Percentiles rank a stretch among this genome's conserved stretches.
These are phyloP conservation scores for Chalciporus pseudorubinellus DNA, from an alignment of 768 basidiomycete genomes.

Conservation along the genomic window DNA sequence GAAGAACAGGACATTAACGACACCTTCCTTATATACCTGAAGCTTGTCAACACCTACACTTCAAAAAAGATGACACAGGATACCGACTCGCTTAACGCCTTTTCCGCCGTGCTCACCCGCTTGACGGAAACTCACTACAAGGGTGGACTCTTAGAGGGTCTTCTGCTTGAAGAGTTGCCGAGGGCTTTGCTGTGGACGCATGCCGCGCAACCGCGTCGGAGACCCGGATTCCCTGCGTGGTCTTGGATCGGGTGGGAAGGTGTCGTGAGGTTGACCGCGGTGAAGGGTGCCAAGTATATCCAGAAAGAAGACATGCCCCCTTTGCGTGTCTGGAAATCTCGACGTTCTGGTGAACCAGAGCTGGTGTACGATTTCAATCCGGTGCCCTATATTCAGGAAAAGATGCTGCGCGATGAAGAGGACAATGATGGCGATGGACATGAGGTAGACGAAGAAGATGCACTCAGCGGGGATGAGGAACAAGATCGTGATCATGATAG, in stretches of 20 bases:
- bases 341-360: too few relatives aligned
- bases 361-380: too few relatives aligned
- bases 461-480: too few relatives aligned
- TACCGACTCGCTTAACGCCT: not conserved
- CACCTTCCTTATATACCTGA: not conserved
- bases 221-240: not conserved
- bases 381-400: too few relatives aligned
- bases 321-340: not conserved
- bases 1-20: not conserved
- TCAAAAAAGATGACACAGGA: not conserved
- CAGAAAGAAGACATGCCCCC: not conserved
- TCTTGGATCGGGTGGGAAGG: conserved; percentile 4
- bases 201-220: not conserved
- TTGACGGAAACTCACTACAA: not conserved
- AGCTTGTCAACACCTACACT: not conserved
- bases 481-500: too few relatives aligned
- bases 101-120: not conserved
- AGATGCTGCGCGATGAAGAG: too few relatives aligned
- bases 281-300: not conserved
- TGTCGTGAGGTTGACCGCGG: not conserved
- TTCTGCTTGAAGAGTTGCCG: not conserved
- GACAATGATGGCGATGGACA: too few relatives aligned
- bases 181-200: not conserved
- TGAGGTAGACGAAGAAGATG: too few relatives aligned
- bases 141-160: not conserved